Evolutionary conservation across 345 rosid genomes (phyloP).

Genomic region (Carallia brachiata): DNA sequence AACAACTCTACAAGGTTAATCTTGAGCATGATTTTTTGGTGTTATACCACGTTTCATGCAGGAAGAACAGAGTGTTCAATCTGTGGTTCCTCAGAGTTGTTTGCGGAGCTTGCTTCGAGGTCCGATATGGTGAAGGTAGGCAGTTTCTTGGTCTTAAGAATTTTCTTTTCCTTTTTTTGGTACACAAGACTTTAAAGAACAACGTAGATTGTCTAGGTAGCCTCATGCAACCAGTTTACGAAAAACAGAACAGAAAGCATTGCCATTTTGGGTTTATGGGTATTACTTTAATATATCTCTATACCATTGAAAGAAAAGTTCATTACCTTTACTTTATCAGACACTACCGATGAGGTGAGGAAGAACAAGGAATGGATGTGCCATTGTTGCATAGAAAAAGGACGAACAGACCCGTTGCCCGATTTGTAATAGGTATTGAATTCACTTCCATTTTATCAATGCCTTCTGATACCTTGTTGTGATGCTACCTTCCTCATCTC

Average conservation of each 20-base stretch:
- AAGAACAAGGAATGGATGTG: constrained; percentile 46
- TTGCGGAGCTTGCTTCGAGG: constrained; percentile 40
- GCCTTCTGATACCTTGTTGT: too few relatives aligned
- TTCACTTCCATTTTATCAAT: too few relatives aligned
- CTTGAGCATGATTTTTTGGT: neutral
- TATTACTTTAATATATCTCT: neutral
- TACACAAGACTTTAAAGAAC: too few relatives aligned
- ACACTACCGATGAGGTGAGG: constrained; percentile 34
- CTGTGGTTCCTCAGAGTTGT: constrained; percentile 41
- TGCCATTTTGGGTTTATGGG: neutral
- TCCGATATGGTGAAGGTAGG: constrained; percentile 50
- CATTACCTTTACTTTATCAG: constrained; percentile 1
- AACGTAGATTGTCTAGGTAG: too few relatives aligned
- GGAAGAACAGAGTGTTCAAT: constrained; percentile 48
- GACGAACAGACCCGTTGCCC: constrained; percentile 35
- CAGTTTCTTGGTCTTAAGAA: neutral
- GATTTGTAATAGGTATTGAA: constrained; percentile 41
- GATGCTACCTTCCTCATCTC: too few relatives aligned
- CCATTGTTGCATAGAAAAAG: constrained; percentile 47
- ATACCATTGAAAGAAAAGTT: neutral
- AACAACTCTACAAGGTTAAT: neutral
- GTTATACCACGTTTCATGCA: constrained; percentile 11
- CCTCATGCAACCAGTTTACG: too few relatives aligned
- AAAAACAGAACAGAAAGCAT: neutral
- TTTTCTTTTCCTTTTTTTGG: too few relatives aligned